Evolutionary conservation across 225 moss, liverwort and hornwort genomes (phyloP).

Genomic region (Antitrichia curtipendula): DNA sequence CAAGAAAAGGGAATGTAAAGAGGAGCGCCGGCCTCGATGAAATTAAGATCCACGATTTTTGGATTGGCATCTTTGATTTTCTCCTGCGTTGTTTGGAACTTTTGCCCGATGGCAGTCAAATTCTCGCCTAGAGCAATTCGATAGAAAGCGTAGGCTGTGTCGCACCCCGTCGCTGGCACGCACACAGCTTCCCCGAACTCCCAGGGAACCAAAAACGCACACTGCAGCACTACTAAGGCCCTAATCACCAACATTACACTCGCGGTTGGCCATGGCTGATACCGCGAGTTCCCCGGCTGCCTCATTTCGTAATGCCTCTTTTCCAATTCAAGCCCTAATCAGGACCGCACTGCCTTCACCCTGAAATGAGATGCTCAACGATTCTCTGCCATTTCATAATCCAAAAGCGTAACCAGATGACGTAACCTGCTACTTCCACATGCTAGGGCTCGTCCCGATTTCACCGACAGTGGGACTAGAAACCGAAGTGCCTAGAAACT

Average conservation of each 20-base stretch:
- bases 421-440: not conserved
- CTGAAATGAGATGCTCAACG: not conserved
- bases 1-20: constrained; percentile 23
- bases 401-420: not conserved
- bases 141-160: constrained; percentile 22
- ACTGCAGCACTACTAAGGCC: not conserved
- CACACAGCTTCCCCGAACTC: constrained; percentile 2
- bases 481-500: not conserved
- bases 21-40: not conserved
- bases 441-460: not conserved
- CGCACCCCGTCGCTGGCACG: constrained; percentile 7
- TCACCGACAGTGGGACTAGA: not conserved
- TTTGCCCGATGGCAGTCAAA: not conserved
- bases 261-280: not conserved
- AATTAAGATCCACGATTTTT: not conserved
- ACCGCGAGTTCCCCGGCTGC: not conserved
- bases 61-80: constrained; percentile 5
- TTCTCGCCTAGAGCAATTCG: not conserved
- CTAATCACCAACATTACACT: not conserved
- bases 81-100: constrained; percentile 6
- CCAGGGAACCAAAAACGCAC: not conserved
- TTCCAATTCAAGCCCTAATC: not conserved
- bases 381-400: not conserved
- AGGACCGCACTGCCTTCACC: not conserved
- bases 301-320: not conserved